Percentiles rank a stretch among this genome's conserved stretches.
These are phyloP conservation scores for Vanrija humicola DNA, from an alignment of 1,284 basidiomycete species.

Conservation along the genomic window DNA sequence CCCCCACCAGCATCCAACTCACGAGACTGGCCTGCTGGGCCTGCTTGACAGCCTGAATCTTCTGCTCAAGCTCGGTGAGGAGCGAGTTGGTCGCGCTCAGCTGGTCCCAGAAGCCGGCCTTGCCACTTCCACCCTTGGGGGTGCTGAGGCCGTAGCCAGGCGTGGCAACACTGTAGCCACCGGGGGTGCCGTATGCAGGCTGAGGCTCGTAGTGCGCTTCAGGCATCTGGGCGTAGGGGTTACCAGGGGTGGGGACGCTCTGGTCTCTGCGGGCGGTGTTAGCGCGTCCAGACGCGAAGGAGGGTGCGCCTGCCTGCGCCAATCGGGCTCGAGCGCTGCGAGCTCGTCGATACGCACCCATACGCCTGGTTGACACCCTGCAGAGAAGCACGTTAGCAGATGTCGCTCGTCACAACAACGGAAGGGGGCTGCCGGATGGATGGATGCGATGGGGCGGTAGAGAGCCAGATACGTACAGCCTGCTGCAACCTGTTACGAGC, in stretches of 20 bases:
- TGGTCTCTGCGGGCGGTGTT: slow-evolving; percentile 19
- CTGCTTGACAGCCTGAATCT: slow-evolving; percentile 42
- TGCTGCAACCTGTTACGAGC: slow-evolving; percentile 18
- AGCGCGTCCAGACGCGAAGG: background rate
- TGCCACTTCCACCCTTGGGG: slow-evolving; percentile 11
- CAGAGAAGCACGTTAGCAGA: background rate
- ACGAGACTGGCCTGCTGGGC: slow-evolving; percentile 43
- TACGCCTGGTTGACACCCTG: background rate
- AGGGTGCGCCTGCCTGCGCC: too few species aligned
- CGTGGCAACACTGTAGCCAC: slow-evolving; percentile 17
- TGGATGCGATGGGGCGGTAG: background rate
- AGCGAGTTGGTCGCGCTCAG: slow-evolving; percentile 30
- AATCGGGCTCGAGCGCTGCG: too few species aligned
- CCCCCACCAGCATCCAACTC: slow-evolving; percentile 8
- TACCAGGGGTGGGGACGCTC: slow-evolving; percentile 20
- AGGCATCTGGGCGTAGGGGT: slow-evolving; percentile 39
- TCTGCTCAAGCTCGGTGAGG: slow-evolving; percentile 42
- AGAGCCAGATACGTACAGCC: slow-evolving; percentile 3
- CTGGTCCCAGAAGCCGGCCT: slow-evolving; percentile 44
- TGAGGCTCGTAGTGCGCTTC: slow-evolving; percentile 9
- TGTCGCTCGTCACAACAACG: background rate
- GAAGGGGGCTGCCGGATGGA: background rate
- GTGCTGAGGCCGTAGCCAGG: slow-evolving; percentile 39
- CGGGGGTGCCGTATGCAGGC: slow-evolving; percentile 17
- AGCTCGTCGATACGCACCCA: background rate